phyloP scores from a whole-genome alignment of 139 green algal genomes.

The Chlamydomonas incerta region DNA sequence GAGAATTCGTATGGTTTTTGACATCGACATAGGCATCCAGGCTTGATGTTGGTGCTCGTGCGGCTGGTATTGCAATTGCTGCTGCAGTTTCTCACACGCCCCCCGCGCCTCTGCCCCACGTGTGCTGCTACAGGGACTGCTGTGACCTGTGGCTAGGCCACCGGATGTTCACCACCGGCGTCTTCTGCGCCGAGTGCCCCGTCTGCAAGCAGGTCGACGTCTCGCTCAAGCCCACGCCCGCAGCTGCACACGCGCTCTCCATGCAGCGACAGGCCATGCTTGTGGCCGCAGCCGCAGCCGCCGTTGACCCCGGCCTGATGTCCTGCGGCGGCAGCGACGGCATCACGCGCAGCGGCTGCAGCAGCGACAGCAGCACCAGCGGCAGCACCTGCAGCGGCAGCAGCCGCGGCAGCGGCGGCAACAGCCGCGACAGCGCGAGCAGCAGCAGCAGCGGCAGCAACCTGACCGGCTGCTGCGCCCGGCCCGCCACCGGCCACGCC shows the following conservation, averaged over 20 bases:
- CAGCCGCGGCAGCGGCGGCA: neutral
- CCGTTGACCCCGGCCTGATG: no score
- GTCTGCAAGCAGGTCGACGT: slow-evolving; percentile 18
- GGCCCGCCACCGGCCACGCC: no score
- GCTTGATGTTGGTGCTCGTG: no score
- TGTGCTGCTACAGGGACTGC: slow-evolving; percentile 6
- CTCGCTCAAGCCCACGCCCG: slow-evolving; percentile 18
- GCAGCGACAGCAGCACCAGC: neutral
- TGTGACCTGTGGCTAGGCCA: slow-evolving; percentile 28
- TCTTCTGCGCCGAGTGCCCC: slow-evolving; percentile 24
- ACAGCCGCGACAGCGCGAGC: neutral
- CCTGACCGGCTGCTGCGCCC: no score
- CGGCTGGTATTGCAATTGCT: no score
- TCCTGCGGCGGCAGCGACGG: no score
- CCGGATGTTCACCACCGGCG: neutral
- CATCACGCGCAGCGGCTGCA: no score
- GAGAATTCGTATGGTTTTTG: no score
- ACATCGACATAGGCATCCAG: no score
- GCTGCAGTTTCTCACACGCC: neutral
- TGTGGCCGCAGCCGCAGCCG: no score
- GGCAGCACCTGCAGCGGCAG: slow-evolving; percentile 3
- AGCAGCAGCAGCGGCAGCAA: neutral
- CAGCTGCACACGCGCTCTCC: neutral
- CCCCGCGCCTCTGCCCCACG: neutral
- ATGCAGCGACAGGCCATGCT: neutral